These are phyloP conservation scores for sweet orange (Citrus sinensis) DNA, from an alignment of 345 rosid species.

Conservation along the genomic window DNA sequence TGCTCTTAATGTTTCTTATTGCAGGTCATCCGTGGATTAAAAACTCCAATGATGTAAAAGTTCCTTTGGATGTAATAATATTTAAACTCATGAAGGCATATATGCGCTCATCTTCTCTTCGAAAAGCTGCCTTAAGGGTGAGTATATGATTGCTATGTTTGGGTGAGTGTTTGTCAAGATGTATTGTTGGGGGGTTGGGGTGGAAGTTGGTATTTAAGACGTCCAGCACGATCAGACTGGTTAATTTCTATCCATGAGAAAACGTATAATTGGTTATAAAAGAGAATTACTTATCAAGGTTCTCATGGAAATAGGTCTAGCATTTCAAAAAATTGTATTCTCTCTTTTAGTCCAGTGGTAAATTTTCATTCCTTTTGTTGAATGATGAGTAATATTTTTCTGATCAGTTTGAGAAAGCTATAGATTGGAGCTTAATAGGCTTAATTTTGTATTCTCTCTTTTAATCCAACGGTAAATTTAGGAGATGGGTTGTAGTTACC, in stretches of 20 bases:
- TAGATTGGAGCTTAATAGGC: not conserved
- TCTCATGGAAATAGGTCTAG: not conserved
- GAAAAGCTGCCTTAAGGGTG: constrained; percentile 95
- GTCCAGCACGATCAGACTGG: not conserved
- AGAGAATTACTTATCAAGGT: not conserved
- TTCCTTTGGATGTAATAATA: constrained; percentile 70
- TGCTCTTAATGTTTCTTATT: constrained; percentile 15
- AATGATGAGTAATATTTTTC: not conserved
- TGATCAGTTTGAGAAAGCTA: not conserved
- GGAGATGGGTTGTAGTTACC: not conserved
- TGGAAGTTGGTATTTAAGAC: not conserved
- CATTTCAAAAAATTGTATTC: not conserved
- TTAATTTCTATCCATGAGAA: not conserved
- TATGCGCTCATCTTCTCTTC: constrained; percentile 83
- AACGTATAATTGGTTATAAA: not conserved
- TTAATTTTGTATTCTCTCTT: not conserved
- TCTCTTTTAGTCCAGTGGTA: not conserved
- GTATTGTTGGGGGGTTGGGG: not conserved
- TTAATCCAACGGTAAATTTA: not conserved
- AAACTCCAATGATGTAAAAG: constrained; percentile 45
- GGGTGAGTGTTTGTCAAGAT: not conserved
- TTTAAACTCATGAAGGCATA: constrained; percentile 83
- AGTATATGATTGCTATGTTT: constrained; percentile 18
- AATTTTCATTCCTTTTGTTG: not conserved
- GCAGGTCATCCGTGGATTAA: constrained; percentile 96